phyloP scores from a whole-genome alignment of 2,329 filamentous ascomycete genomes.

The Fusarium gaditjirri region DNA sequence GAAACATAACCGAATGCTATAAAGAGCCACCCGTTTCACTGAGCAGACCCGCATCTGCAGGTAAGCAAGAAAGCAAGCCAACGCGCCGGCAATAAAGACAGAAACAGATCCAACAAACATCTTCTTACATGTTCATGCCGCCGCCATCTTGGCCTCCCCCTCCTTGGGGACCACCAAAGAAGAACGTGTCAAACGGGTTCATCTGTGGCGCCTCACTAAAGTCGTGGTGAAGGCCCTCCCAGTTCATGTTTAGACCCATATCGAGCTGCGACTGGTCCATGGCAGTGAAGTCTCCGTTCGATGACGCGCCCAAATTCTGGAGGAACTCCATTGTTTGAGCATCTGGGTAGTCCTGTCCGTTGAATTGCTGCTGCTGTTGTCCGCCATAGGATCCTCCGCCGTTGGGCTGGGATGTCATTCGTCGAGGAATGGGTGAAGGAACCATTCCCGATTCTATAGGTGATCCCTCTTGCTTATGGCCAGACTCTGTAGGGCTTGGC shows the following conservation, averaged over 20 bases:
- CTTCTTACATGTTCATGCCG: conserved; percentile 44
- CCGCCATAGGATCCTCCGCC: conserved; percentile 47
- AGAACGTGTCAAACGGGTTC: conserved; percentile 78
- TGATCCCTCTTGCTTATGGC: conserved; percentile 46
- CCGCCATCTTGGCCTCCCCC: conserved; percentile 39
- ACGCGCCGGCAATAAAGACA: conserved; percentile 32
- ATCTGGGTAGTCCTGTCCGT: conserved; percentile 57
- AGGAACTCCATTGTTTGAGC: conserved; percentile 65
- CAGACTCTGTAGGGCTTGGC: conserved; percentile 46
- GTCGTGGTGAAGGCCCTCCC: conserved; percentile 71
- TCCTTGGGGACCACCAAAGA: conserved; percentile 68
- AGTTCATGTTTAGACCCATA: conserved; percentile 74
- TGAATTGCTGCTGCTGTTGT: conserved; percentile 50
- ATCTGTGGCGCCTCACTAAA: conserved; percentile 69
- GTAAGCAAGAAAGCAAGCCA: conserved; percentile 16
- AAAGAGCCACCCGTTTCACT: conserved; percentile 28
- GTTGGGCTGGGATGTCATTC: conserved; percentile 50
- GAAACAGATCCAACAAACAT: conserved; percentile 5
- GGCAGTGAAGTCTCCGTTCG: conserved; percentile 48
- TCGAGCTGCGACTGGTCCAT: conserved; percentile 65
- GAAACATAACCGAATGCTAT: conserved; percentile 4
- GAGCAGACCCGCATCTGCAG: conserved; percentile 21
- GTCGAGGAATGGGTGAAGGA: conserved; percentile 55
- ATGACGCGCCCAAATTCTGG: conserved; percentile 54
- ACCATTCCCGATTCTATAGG: conserved; percentile 56